Evolutionary conservation across 495 filamentous ascomycete species (phyloP), one percentile per base, ranked within the genome.

Genomic region (Aspergillus diversus): DNA sequence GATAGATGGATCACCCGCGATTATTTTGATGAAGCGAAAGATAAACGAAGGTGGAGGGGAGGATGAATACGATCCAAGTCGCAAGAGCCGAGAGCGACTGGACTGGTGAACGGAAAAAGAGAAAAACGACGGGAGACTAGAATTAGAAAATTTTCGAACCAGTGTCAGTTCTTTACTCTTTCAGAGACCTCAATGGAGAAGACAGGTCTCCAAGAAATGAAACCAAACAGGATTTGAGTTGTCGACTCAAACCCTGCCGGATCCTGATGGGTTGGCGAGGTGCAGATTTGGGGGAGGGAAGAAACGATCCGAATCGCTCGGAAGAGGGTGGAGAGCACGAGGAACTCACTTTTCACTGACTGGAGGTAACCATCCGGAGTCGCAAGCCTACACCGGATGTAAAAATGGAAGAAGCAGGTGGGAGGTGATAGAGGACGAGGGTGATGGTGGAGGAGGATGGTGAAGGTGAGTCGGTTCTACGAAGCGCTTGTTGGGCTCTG

Each of bases 401-500:
- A 57, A 57, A 34, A 61, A 58, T 17, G 66, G 46, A 21, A 61
- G 61, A 60, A 63, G 55, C 59, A 56, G 64, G 64, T 60, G n/a
- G 48, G 55, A 63, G 72, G 75, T 75, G 75, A 63, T 61, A 64
- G 61, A 46, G 60, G 63, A 65, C 51, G 66, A 66, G 54, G 67
- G 46, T 54, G 57, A 64, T 64, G 68, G 70, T 60, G 62, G 73
- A 70, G 71, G 66, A 65, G 72, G 69, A 69, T 52, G 64, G 27
- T 13, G 59, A 49, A 61, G 55, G 64, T 63, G 57, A 63, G 69
- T 70, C 57, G 67, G 55, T 64, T 75, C 72, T 75, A 75, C 71
- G 68, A 77, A 75, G 76, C 76, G 76, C 72, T 77, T 73, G 69
- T 63, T 63, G 60, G 71, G 71, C 71, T 70, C 75, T 73, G 77